Base-by-base conservation (phyloP, 2,329 filamentous ascomycete species). In the Monilinia laxa region DNA sequence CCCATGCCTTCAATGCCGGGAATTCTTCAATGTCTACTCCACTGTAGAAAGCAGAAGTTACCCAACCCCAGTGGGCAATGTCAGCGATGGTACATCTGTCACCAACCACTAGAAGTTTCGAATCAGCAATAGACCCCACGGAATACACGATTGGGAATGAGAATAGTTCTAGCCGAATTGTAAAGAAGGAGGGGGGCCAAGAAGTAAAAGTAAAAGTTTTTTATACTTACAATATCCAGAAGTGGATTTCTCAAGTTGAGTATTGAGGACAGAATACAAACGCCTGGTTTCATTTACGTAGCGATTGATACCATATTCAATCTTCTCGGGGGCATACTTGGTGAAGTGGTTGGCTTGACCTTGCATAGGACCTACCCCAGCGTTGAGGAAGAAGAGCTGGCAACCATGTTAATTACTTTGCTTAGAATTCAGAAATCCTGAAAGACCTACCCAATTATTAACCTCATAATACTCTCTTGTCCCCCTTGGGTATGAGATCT, bases 251-350 rank as follows among this genome's bases (percentile, higher is more conserved):
- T 79, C 77, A 54, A 97, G 85, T 65, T 93, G 87, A 58, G 84
- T 86, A 74, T 96, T 88, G 68, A 96, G 80, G 25, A 92, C 89
- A 62, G 87, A 82, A 80, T 95, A 96, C 1, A 97, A 82, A 18
- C 93, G 87, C n/a, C 89, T 84, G 0, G 90, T 92, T 80, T 97
- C 93, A 76, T 92, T 95, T 75, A 83, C 81, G 80, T 96, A 97
- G 58, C 93, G 85, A 75, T 91, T 87, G 65, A 96, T 86, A 69
- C 90, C 92, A 76, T 97, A 96, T 74, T 88, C 82, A 73, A 96
- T 94, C 76, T 85, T 87, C 76, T 93, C 90, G 0, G 91, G 90
- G 0, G 92, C 92, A 74, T 96, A 96, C 66, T 91, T 85, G 58
- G 81, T 81, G 79, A 96, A 96, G 79, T 96, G 92, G 78, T 95